Evolutionary conservation across 805 yeast genomes (phyloP).

Genomic region (Hermanozyma aechmeae): DNA sequence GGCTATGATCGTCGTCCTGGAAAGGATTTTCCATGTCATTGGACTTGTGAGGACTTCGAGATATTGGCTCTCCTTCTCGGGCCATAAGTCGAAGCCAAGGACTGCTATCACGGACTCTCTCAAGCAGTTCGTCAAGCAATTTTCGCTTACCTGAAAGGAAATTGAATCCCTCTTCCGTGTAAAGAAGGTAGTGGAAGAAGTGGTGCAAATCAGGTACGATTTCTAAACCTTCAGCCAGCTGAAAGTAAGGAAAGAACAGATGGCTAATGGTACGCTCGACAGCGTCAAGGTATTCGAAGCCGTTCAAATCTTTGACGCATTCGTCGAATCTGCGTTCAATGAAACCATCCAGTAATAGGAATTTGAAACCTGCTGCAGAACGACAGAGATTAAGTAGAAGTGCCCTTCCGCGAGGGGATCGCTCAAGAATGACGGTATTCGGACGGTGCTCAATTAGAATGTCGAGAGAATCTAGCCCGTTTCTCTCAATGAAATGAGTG

Average conservation of each 20-base stretch:
- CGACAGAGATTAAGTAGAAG: constrained; percentile 57
- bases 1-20: neutral
- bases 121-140: constrained; percentile 2
- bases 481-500: constrained; percentile 9
- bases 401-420: constrained; percentile 22
- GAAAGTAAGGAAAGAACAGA: constrained; percentile 16
- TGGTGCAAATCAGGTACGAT: constrained; percentile 26
- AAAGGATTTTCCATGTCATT: constrained; percentile 2
- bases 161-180: constrained; percentile 71
- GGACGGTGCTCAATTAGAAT: constrained; percentile 49
- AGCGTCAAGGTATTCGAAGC: constrained; percentile 4
- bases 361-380: constrained; percentile 60
- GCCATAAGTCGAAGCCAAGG: neutral
- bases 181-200: constrained; percentile 72
- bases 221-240: constrained; percentile 1
- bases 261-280: constrained; percentile 5
- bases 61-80: too few relatives aligned
- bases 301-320: constrained; percentile 4
- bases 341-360: constrained; percentile 40
- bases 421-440: constrained; percentile 30
- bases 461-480: constrained; percentile 33
- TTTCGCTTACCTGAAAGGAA: constrained; percentile 35
- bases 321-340: constrained; percentile 5
- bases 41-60: constrained; percentile 5
- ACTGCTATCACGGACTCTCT: neutral